A percentile compares a stretch with the other conserved stretches of the same genome.
These are phyloP conservation scores for Metschnikowia similis DNA, from an alignment of 805 yeast species.

Conservation along the genomic window DNA sequence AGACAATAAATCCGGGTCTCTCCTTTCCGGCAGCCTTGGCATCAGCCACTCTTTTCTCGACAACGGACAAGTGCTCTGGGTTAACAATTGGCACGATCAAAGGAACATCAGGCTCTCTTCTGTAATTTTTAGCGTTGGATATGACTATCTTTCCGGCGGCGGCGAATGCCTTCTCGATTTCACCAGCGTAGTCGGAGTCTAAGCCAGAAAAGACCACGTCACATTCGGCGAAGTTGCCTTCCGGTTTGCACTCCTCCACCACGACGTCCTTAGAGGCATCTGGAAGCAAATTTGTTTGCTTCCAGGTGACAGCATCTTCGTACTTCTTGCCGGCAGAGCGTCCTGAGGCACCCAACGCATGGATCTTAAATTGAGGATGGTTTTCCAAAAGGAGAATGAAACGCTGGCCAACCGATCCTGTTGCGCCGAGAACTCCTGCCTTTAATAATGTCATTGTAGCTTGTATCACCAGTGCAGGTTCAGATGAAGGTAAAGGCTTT, in stretches of 20 bases:
- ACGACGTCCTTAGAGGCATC: constrained; percentile 53
- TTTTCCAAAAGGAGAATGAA: constrained; percentile 78
- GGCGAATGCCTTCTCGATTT: constrained; percentile 79
- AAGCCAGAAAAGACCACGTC: constrained; percentile 93
- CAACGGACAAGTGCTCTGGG: constrained; percentile 79
- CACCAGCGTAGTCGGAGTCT: constrained; percentile 91
- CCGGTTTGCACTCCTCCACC: constrained; percentile 76
- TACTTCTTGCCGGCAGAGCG: constrained; percentile 92
- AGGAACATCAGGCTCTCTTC: constrained; percentile 85
- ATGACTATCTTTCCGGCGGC: constrained; percentile 79
- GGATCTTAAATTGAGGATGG: constrained; percentile 86
- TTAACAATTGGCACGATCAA: constrained; percentile 93
- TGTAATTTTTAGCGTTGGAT: constrained; percentile 94
- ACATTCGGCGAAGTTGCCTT: constrained; percentile 73
- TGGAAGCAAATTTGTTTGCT: constrained; percentile 84
- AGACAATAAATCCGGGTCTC: constrained; percentile 79
- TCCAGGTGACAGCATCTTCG: constrained; percentile 86
- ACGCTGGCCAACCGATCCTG: constrained; percentile 97
- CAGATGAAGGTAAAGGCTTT: background rate
- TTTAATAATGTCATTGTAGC: constrained; percentile 32
- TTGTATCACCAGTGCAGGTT: background rate
- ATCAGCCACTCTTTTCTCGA: constrained; percentile 52
- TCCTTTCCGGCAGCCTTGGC: constrained; percentile 53
- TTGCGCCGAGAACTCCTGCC: constrained; percentile 95
- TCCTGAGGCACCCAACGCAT: constrained; percentile 85